These are phyloP conservation scores for Leccinum glutinopallens DNA, from an alignment of 1,284 basidiomycete species.

Conservation along the genomic window DNA sequence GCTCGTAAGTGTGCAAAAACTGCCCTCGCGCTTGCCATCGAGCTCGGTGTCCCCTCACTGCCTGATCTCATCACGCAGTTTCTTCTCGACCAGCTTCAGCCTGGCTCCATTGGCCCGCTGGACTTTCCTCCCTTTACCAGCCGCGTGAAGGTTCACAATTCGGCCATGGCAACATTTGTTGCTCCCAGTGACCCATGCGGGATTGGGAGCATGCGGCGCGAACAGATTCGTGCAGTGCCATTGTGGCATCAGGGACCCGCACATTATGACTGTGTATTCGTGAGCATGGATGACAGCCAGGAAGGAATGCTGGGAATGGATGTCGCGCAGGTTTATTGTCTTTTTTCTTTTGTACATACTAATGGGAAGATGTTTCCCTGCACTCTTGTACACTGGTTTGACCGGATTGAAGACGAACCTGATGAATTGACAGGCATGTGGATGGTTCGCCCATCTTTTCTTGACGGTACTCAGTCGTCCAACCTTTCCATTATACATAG, in stretches of 20 bases:
- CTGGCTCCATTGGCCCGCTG: background rate
- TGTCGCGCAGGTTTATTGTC: background rate
- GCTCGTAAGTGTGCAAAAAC: background rate
- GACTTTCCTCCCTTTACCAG: background rate
- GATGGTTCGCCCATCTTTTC: slow-evolving; percentile 6
- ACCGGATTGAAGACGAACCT: background rate
- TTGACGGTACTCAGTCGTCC: background rate
- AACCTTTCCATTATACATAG: slow-evolving; percentile 6
- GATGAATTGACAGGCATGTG: slow-evolving; percentile 8
- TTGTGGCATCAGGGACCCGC: background rate
- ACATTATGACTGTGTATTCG: background rate
- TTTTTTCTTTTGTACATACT: slow-evolving; percentile 9
- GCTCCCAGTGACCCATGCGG: slow-evolving; percentile 10
- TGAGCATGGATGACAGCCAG: background rate
- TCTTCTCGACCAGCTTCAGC: slow-evolving; percentile 6
- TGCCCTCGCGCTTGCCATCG: background rate
- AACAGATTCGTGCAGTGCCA: background rate
- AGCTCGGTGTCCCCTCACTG: slow-evolving; percentile 1
- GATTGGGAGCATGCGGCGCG: background rate
- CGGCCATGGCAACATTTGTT: slow-evolving; percentile 8
- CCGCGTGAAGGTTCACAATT: slow-evolving; percentile 12
- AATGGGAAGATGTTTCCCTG: background rate
- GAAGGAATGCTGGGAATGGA: slow-evolving; percentile 8
- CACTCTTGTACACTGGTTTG: slow-evolving; percentile 10
- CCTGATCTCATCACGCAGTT: slow-evolving; percentile 1